Evolutionary conservation across 2,329 filamentous ascomycete species (phyloP), one percentile per base, ranked within the genome.

Genomic region (Epichloe elymi): DNA sequence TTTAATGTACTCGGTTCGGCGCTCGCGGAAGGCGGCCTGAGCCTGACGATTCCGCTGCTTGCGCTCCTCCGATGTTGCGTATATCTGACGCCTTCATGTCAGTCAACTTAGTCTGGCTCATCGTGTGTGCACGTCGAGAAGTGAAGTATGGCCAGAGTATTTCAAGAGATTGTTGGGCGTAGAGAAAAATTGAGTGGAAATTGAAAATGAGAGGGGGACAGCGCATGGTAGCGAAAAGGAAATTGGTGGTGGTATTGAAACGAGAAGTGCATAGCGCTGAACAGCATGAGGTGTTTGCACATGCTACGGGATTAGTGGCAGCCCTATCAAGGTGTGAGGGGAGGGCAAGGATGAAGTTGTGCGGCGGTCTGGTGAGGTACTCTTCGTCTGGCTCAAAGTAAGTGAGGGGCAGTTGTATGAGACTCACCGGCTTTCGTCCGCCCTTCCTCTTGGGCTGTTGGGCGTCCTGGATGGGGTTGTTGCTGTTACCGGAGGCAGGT

Each of bases 1-100:
- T 73, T 97, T 97, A 73, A 98, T 98, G 69, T 98, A 98, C 74
- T 98, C 93, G 51, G 91, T 97, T 53, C 93, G 84, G 58, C 93
- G 85, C 71, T 98, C 93, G 60, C 93, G 85, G 64, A 98, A 98
- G 52, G 93, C 93, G 51, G 93, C 93, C 71, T 98, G 93, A 46
- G 93, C 93, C 73, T 97, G 93, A 60, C 93, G 78, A 66, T 98
- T 98, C 58, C 93, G 82, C 71, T 97, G 93, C 74, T 98, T 97
- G 63, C 93, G 84, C 71, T 98, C 93, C 69, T 98, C 93, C 11
- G 93, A 97, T 37, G 93, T 98, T 50, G 93, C 93, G 76, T 98
- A 98, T 57, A 96, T 96, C 91, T 96, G 59, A 53, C 41, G 39
- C 38, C 26, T 48, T 54, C 46, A 40, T 45, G 44, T 56, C 52